Percentiles rank a stretch among this genome's conserved stretches.
phyloP scores from a whole-genome alignment of 805 yeast genomes.

The Yarrowia alimentaria region DNA sequence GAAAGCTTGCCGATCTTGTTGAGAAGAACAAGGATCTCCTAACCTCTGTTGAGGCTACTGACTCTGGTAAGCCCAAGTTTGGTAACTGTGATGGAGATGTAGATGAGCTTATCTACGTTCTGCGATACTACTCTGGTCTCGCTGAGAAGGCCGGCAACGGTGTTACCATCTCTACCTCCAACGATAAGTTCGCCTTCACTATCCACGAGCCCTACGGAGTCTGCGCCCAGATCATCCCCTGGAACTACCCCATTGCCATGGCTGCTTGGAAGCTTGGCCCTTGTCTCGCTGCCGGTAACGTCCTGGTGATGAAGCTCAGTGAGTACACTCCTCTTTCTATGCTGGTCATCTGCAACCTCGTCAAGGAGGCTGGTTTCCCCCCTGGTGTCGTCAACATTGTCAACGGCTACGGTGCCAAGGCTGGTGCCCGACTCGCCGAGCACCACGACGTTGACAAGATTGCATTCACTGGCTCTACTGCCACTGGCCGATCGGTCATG shows the following conservation, averaged over 20 bases:
- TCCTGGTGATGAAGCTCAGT: conserved; percentile 84
- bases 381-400: conserved; percentile 86
- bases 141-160: conserved; percentile 81
- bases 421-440: conserved; percentile 75
- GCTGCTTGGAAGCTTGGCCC: conserved; percentile 95
- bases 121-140: conserved; percentile 87
- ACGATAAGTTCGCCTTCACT: conserved; percentile 70
- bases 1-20: conserved; percentile 72
- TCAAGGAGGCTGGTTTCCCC: conserved; percentile 84
- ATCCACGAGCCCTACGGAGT: conserved; percentile 91
- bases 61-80: conserved; percentile 76
- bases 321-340: conserved; percentile 91
- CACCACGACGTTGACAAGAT: conserved; percentile 84
- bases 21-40: conserved; percentile 69
- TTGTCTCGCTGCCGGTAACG: conserved; percentile 86
- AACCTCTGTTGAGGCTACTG: conserved; percentile 80
- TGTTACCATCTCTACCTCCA: conserved; percentile 69
- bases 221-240: conserved; percentile 93
- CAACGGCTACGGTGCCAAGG: conserved; percentile 80
- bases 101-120: conserved; percentile 60
- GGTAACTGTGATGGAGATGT: conserved; percentile 72
- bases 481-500: conserved; percentile 81
- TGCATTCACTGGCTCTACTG: conserved; percentile 95
- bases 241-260: conserved; percentile 96
- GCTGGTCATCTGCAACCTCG: conserved; percentile 64